Evolutionary conservation across 495 filamentous ascomycete species (phyloP), one percentile per base, ranked within the genome.

Genomic region (Elaphomyces granulatus): DNA sequence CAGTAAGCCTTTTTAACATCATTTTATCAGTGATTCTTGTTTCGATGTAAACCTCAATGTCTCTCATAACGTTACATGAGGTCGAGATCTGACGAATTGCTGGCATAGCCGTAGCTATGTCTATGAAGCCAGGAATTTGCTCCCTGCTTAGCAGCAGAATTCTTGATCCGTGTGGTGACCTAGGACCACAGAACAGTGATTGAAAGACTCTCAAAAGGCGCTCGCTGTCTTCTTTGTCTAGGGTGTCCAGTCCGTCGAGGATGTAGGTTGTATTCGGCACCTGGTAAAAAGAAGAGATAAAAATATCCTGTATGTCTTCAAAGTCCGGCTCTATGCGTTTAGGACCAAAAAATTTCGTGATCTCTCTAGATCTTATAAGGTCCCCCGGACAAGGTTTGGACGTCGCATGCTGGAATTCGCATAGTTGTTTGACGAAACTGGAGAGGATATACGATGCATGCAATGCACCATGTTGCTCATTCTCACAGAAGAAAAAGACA

Each of bases 31-130:
- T 15, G 20, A 53, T 44, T 20, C 45, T 52, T 9, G 28, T 35
- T 37, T 53, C 37, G 17, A 53, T 51, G 15, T 56, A 56, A 3
- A 40, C 34, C 14, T 37, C 14, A 19, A 53, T 53, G 31, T 56
- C 53, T 9, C 32, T 34, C 34, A 42, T 46, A 18, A 53, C 41
- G 19, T 51, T 51, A 8, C n/a, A 3, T 4, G 48, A 45, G 4
- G 49, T 56, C 14, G 47, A 45, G 14, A 53, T 51, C n/a, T 43
- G 50, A 34, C 26, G 39, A 35, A 45, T 39, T 9, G 44, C 42
- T 1, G 49, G 45, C 2, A 54, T 42, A 14, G 38, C 43, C 4
- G 36, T 45, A 14, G 32, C 15, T 19, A 53, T 43, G 35, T 47
- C 37, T 23, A 44, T 43, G 21, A 46, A 35, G 2, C 52, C 47